Evolutionary conservation across 306 rosid genomes (phyloP).

Genomic region (Vachellia pachyceras): DNA sequence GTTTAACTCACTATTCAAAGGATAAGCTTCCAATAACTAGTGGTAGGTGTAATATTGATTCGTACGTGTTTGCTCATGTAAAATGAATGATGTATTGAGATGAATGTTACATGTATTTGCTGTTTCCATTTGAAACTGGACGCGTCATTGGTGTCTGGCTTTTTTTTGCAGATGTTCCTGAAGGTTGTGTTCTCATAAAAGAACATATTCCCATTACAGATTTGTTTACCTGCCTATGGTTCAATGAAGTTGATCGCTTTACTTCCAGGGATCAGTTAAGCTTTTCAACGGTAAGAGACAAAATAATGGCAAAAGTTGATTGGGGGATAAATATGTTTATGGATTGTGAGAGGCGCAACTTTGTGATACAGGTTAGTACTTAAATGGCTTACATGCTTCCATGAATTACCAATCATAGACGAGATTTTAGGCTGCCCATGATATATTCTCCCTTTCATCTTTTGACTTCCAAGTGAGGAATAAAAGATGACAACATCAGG

Average conservation of each 20-base stretch:
- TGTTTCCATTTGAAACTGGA: slow-evolving; percentile 23
- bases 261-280: slow-evolving; percentile 97
- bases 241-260: slow-evolving; percentile 96
- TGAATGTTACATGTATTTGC: slow-evolving; percentile 20
- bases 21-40: slow-evolving; percentile 92
- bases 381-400: slow-evolving; percentile 23
- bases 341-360: slow-evolving; percentile 97
- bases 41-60: slow-evolving; percentile 59
- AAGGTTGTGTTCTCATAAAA: slow-evolving; percentile 90
- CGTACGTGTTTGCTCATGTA: slow-evolving; percentile 26
- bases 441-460: neutral
- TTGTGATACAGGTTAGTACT: slow-evolving; percentile 79
- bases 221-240: slow-evolving; percentile 95
- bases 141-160: slow-evolving; percentile 39
- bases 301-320: slow-evolving; percentile 70
- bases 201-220: slow-evolving; percentile 95
- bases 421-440: neutral
- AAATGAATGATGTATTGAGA: slow-evolving; percentile 34
- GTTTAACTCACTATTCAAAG: slow-evolving; percentile 79
- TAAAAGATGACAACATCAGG: neutral
- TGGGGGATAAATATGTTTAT: slow-evolving; percentile 87
- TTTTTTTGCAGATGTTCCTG: slow-evolving; percentile 88
- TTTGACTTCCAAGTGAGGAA: slow-evolving; percentile 14
- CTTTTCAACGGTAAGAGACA: slow-evolving; percentile 91
- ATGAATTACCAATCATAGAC: slow-evolving; percentile 3